Conservation (phyloP, 805 yeast species). For the Myxozyma udenii region DNA sequence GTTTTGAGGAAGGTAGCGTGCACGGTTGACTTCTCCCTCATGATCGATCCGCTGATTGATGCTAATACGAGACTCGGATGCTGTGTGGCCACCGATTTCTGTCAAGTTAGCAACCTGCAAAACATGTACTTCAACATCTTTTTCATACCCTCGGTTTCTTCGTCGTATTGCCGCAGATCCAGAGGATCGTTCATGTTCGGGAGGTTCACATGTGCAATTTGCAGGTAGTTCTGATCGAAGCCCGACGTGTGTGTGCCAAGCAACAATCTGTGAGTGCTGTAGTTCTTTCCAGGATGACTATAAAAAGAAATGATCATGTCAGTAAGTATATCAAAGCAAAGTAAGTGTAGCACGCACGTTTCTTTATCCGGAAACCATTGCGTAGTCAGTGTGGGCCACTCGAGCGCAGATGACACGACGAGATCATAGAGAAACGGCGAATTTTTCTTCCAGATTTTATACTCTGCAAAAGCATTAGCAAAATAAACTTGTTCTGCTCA, state of each 20-base stretch:
- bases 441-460: conserved; percentile 61
- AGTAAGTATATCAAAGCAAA: not conserved
- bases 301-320: not conserved
- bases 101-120: conserved; percentile 3
- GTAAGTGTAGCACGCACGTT: conserved; percentile 9
- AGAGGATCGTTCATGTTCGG: conserved; percentile 34
- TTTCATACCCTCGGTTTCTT: conserved; percentile 31
- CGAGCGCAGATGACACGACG: conserved; percentile 50
- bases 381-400: conserved; percentile 62
- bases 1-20: conserved; percentile 51
- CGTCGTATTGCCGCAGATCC: conserved; percentile 30
- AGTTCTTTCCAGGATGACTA: conserved; percentile 31
- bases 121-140: not conserved
- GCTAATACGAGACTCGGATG: conserved; percentile 44
- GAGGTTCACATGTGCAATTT: conserved; percentile 38
- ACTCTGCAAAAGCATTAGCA: conserved; percentile 38
- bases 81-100: conserved; percentile 36
- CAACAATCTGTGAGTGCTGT: conserved; percentile 47
- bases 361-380: conserved; percentile 62
- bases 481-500: not conserved
- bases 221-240: conserved; percentile 49
- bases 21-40: conserved; percentile 63
- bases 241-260: conserved; percentile 66
- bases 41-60: conserved; percentile 54
- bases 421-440: conserved; percentile 55